phyloP scores from a whole-genome alignment of 108 stramenopile genomes.

The Epithemia pelagica region DNA sequence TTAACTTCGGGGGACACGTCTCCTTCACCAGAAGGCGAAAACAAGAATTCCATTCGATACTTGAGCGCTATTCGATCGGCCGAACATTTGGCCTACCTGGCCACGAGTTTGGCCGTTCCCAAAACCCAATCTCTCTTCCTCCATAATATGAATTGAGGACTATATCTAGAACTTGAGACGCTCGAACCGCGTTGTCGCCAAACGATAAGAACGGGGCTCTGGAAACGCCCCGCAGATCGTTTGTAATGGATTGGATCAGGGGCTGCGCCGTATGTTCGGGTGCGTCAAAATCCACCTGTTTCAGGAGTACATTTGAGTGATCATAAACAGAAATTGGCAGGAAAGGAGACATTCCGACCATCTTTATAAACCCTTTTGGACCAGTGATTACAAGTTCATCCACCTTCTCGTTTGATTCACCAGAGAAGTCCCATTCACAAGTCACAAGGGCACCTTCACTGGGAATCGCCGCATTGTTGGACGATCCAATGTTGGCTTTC shows the following conservation, averaged over 20 bases:
- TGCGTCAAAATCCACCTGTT: conserved; percentile 30
- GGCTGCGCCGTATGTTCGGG: conserved; percentile 50
- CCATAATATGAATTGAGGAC: conserved; percentile 48
- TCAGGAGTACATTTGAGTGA: conserved; percentile 17
- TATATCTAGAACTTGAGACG: conserved; percentile 42
- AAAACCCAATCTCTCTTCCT: conserved; percentile 50
- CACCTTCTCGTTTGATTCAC: conserved; percentile 5
- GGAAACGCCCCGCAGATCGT: conserved; percentile 28
- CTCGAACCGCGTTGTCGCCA: conserved; percentile 47
- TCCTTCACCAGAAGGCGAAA: no score
- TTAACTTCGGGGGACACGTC: no score
- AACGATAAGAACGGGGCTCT: conserved; percentile 22
- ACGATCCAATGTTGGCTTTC: conserved; percentile 27
- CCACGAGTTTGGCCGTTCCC: conserved; percentile 23
- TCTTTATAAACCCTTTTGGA: conserved; percentile 35
- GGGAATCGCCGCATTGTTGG: conserved; percentile 18
- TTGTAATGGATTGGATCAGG: conserved; percentile 48
- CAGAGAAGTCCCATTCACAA: conserved; percentile 48
- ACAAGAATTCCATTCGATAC: no score
- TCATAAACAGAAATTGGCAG: conserved; percentile 42
- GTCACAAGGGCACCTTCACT: conserved; percentile 34
- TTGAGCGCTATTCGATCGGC: no score
- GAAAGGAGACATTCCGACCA: conserved; percentile 47
- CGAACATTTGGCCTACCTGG: neutral
- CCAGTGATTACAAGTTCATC: conserved; percentile 51